phyloP scores from a whole-genome alignment of 164 flowering plant genomes.

The Protea cynaroides region DNA sequence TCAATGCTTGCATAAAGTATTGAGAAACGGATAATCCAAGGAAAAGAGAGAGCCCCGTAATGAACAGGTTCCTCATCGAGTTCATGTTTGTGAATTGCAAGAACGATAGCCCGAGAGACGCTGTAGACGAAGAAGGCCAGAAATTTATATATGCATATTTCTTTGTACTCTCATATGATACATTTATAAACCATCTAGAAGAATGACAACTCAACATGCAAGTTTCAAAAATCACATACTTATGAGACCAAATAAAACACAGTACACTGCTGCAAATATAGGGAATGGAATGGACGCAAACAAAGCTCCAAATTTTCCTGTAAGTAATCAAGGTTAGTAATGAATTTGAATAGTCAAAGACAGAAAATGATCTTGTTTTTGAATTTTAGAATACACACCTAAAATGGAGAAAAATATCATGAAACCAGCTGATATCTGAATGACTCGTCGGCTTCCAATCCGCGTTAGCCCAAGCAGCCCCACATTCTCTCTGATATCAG shows the following conservation, averaged over 20 bases:
- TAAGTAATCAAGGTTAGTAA: neutral
- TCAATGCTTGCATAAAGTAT: constrained; percentile 24
- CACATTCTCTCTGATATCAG: constrained; percentile 41
- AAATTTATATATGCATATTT: neutral
- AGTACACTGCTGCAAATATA: constrained; percentile 27
- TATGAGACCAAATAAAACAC: constrained; percentile 26
- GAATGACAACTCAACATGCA: neutral
- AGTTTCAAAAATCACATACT: constrained; percentile 20
- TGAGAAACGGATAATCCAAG: constrained; percentile 28
- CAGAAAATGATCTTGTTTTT: neutral
- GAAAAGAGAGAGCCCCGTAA: constrained; percentile 24
- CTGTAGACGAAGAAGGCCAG: constrained; percentile 1
- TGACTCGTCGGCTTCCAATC: constrained; percentile 60
- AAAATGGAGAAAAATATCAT: constrained; percentile 70
- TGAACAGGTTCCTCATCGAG: constrained; percentile 26
- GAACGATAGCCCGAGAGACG: constrained; percentile 17
- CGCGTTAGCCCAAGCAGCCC: constrained; percentile 61
- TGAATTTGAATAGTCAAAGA: neutral
- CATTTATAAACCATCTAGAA: too few species aligned
- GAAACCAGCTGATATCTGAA: constrained; percentile 62
- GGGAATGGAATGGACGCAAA: constrained; percentile 36
- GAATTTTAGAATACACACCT: constrained; percentile 23
- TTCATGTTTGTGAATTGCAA: constrained; percentile 37
- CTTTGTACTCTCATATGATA: neutral
- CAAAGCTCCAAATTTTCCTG: constrained; percentile 38